These are phyloP conservation scores for Parasarocladium wereldwijsianum DNA, from an alignment of 2,329 filamentous ascomycete species.

Conservation along the genomic window DNA sequence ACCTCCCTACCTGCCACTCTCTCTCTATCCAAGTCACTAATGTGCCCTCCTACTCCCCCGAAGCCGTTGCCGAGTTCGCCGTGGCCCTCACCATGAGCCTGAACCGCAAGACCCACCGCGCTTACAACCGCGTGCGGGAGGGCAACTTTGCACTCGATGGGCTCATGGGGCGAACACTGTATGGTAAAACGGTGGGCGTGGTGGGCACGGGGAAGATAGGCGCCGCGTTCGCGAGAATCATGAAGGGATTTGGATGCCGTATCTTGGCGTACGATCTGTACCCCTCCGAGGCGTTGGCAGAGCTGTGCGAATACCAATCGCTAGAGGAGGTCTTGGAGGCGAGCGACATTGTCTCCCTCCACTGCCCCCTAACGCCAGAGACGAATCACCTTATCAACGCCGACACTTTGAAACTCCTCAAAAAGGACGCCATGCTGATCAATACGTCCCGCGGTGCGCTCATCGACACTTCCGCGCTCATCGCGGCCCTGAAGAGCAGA, in stretches of 20 bases:
- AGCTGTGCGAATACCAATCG: constrained; percentile 33
- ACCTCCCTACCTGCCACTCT: constrained; percentile 37
- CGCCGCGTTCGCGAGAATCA: constrained; percentile 43
- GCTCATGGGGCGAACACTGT: constrained; percentile 43
- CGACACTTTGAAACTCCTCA: constrained; percentile 37
- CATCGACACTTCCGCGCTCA: constrained; percentile 44
- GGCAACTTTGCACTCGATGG: constrained; percentile 54
- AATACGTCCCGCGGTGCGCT: constrained; percentile 56
- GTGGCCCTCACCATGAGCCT: constrained; percentile 53
- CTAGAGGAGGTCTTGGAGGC: constrained; percentile 38
- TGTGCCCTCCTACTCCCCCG: constrained; percentile 53
- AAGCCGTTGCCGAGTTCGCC: constrained; percentile 56
- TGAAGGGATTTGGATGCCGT: constrained; percentile 49
- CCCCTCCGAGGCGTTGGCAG: constrained; percentile 30
- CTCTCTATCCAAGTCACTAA: constrained; percentile 48
- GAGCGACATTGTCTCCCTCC: constrained; percentile 48
- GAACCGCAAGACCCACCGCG: constrained; percentile 52
- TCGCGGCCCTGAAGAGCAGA: constrained; percentile 44
- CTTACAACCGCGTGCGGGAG: constrained; percentile 53
- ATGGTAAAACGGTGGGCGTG: constrained; percentile 52
- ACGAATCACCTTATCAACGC: constrained; percentile 48
- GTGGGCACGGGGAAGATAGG: constrained; percentile 53
- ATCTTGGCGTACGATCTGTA: constrained; percentile 48
- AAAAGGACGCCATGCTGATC: constrained; percentile 44
- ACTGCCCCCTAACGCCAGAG: constrained; percentile 47